Evolutionary conservation across 176 grass and related monocot species (phyloP).

Genomic region (Neostapfia colusana): DNA sequence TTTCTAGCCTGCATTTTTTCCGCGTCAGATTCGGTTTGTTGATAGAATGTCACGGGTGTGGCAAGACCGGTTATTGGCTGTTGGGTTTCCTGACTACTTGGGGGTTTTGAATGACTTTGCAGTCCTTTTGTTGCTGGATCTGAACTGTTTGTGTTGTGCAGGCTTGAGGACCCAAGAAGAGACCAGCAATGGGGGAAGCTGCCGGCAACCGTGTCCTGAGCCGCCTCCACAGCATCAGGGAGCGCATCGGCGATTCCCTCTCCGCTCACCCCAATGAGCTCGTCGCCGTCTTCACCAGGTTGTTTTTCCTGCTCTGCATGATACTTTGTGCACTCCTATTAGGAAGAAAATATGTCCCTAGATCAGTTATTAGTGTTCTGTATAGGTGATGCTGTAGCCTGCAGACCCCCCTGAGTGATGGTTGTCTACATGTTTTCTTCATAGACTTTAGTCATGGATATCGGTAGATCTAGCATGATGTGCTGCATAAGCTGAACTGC

Average conservation of each 20-base stretch:
- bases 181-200: slow-evolving; percentile 60
- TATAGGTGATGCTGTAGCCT: neutral
- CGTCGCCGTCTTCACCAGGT: slow-evolving; percentile 96
- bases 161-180: slow-evolving; percentile 47
- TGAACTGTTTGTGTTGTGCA: slow-evolving; percentile 17
- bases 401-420: neutral
- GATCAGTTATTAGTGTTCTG: neutral
- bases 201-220: slow-evolving; percentile 65
- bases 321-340: neutral
- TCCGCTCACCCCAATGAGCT: slow-evolving; percentile 95
- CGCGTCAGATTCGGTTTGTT: neutral
- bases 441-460: neutral
- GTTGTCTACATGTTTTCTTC: slow-evolving; percentile 10
- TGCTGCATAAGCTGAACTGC: neutral
- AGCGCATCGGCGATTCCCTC: slow-evolving; percentile 81
- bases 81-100: slow-evolving; percentile 19
- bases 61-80: neutral
- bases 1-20: neutral
- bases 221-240: slow-evolving; percentile 88
- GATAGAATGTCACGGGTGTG: neutral
- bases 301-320: neutral
- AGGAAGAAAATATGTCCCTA: neutral
- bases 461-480: slow-evolving; percentile 27
- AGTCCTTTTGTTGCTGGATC: neutral
- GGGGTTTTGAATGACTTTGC: slow-evolving; percentile 15